Percentiles rank a stretch among this genome's conserved stretches.
Evolutionary conservation across 768 basidiomycete species (phyloP).

Genomic region (Tricholoma terreum): DNA sequence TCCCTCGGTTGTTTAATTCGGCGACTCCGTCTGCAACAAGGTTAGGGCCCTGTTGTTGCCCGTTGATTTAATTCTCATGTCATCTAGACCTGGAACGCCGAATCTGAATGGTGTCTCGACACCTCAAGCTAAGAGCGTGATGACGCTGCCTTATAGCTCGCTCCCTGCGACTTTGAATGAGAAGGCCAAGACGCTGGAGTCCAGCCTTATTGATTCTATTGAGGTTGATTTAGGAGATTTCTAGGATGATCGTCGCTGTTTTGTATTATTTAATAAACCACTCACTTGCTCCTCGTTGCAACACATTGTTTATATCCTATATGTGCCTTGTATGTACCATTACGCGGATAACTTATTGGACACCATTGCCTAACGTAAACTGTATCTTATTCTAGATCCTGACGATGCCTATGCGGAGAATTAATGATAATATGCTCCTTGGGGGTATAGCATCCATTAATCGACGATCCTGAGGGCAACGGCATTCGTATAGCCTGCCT

Average conservation of each 20-base stretch:
- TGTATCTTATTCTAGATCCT: no score
- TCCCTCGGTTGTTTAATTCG: slow-evolving; percentile 54
- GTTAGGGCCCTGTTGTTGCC: slow-evolving; percentile 41
- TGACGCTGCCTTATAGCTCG: slow-evolving; percentile 23
- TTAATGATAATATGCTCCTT: no score
- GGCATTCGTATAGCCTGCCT: no score
- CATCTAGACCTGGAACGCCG: slow-evolving; percentile 48
- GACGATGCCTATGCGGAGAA: no score
- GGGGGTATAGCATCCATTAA: no score
- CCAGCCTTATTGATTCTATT: slow-evolving; percentile 58
- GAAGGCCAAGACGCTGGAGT: slow-evolving; percentile 47
- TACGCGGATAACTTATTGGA: no score
- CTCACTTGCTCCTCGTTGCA: no score
- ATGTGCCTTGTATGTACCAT: no score
- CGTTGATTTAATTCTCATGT: slow-evolving; percentile 2
- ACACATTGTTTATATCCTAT: no score
- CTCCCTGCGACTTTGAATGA: slow-evolving; percentile 17
- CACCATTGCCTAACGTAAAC: no score
- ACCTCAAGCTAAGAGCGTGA: slow-evolving; percentile 27
- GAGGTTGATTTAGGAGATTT: slow-evolving; percentile 82
- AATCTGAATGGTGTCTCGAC: slow-evolving; percentile 38
- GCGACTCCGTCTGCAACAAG: slow-evolving; percentile 53
- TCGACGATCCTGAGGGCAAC: no score
- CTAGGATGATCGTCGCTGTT: slow-evolving; percentile 27
- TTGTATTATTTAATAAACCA: background rate